Evolutionary conservation across 2,329 filamentous ascomycete genomes (phyloP), one percentile per base, ranked within the genome.

Genomic region (Microdochium paspali): DNA sequence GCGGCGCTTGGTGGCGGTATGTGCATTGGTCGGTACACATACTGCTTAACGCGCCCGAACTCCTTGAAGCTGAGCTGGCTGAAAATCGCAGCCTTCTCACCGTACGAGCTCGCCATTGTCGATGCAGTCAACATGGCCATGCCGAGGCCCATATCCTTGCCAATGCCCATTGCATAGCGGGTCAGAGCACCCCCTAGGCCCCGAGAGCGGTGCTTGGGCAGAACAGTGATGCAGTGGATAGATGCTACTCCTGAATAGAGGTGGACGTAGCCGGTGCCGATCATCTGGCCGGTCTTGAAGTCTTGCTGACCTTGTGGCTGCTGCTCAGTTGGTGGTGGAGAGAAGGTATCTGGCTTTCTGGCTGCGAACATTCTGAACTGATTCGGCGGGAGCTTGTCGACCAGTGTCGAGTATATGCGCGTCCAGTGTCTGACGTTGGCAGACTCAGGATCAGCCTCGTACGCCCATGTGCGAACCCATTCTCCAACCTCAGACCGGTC

Each of bases 231-330:
- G 43, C 30, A 31, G 47, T 48, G 47, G 15, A 48, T 23, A 13
- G 47, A 39, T 20, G 44, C 47, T 10, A 46, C 32, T 2, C 47
- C 47, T 18, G 47, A 18, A 23, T 28, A 28, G n/a, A 45, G 24
- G 32, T 48, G 47, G 10, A 48, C 21, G n/a, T 45, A 45, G 23
- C 47, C 47, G 4, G 44, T 45, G 42, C 43, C 47, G 31, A 48
- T 45, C 23, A 48, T 42, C 23, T 45, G 12, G 13, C 21, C 26
- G 2, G 32, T 21, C 23, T 13, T 26, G 42, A 25, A 15, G 7
- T 25, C 42, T 40, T 40, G 32, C 20, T 40, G n/a, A n/a, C n/a
- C n/a, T n/a, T 43, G 20, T 10, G 4, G 31, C 31, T 9, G 13
- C 20, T 23, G 20, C 15, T 43, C 39, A 4, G 9, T 6, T 13